These are phyloP conservation scores for Petrea volubilis DNA, from an alignment of 257 asterid genomes.

Conservation along the genomic window DNA sequence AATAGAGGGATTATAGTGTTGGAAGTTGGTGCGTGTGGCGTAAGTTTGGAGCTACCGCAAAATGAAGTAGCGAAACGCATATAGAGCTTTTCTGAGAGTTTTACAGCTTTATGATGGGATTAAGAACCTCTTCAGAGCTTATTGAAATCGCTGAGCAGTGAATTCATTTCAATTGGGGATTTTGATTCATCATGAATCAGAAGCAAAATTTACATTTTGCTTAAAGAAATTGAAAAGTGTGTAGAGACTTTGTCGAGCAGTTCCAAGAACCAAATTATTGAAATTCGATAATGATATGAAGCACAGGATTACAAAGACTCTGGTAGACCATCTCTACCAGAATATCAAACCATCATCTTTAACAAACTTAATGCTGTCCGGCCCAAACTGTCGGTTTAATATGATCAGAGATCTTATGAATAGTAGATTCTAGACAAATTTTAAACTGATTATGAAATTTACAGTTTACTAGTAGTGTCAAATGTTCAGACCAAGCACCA, in stretches of 20 bases:
- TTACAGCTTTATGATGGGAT: constrained; percentile 7
- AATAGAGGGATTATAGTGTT: not conserved
- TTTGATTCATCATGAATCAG: not conserved
- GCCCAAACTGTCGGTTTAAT: not conserved
- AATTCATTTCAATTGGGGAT: constrained; percentile 8
- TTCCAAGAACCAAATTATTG: not conserved
- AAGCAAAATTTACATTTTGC: not conserved
- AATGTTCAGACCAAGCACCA: not conserved
- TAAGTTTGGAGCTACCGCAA: constrained; percentile 11
- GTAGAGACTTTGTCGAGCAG: not conserved
- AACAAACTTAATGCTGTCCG: not conserved
- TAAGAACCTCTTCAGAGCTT: not conserved
- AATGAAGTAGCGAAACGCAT: not conserved
- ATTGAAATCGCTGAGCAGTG: not conserved
- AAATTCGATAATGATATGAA: not conserved
- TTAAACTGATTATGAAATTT: not conserved
- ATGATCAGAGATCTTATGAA: not conserved
- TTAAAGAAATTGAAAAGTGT: not conserved
- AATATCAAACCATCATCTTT: constrained; percentile 4
- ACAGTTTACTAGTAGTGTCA: not conserved
- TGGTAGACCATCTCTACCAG: not conserved
- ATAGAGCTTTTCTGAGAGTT: not conserved
- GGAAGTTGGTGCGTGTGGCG: constrained; percentile 11
- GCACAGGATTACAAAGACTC: constrained; percentile 4
- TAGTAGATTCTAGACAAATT: not conserved